Conservation (phyloP, 2,329 filamentous ascomycete genomes). For the Atkinsonella hypoxylon region DNA sequence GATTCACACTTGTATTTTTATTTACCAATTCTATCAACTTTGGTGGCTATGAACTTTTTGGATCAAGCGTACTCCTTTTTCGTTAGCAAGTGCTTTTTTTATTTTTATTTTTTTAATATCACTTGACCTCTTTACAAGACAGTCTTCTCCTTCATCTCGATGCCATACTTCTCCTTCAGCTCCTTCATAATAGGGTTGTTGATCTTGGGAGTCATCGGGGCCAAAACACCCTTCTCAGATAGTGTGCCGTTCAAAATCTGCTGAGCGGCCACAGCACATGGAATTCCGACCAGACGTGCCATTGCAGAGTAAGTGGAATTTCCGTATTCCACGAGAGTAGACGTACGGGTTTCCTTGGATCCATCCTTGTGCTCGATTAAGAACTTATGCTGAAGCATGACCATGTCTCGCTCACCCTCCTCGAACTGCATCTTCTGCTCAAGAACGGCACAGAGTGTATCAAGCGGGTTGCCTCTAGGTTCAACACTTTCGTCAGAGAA, state of each 20-base stretch:
- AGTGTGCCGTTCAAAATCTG: slow-evolving; percentile 67
- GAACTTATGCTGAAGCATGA: slow-evolving; percentile 73
- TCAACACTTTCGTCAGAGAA: slow-evolving; percentile 45
- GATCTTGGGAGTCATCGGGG: slow-evolving; percentile 62
- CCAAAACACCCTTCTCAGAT: slow-evolving; percentile 60
- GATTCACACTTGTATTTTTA: too few species aligned
- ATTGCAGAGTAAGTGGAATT: slow-evolving; percentile 69
- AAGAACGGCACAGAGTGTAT: slow-evolving; percentile 80
- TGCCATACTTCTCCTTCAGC: slow-evolving; percentile 66
- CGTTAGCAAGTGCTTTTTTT: too few species aligned
- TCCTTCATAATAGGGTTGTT: slow-evolving; percentile 64
- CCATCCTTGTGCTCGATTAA: slow-evolving; percentile 70
- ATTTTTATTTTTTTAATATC: too few species aligned
- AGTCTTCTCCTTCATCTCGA: slow-evolving; percentile 60
- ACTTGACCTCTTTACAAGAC: slow-evolving; percentile 28
- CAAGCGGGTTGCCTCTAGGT: slow-evolving; percentile 67
- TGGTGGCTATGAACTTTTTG: too few species aligned
- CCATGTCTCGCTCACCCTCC: slow-evolving; percentile 71
- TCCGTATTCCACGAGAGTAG: slow-evolving; percentile 75
- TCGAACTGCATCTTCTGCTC: slow-evolving; percentile 88
- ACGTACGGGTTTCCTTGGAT: slow-evolving; percentile 62
- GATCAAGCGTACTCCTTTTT: too few species aligned
- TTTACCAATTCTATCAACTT: too few species aligned
- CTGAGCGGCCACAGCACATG: slow-evolving; percentile 53
- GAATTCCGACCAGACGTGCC: slow-evolving; percentile 71